Evolutionary conservation across 768 basidiomycete species (phyloP).

Genomic region (Russula lepida): DNA sequence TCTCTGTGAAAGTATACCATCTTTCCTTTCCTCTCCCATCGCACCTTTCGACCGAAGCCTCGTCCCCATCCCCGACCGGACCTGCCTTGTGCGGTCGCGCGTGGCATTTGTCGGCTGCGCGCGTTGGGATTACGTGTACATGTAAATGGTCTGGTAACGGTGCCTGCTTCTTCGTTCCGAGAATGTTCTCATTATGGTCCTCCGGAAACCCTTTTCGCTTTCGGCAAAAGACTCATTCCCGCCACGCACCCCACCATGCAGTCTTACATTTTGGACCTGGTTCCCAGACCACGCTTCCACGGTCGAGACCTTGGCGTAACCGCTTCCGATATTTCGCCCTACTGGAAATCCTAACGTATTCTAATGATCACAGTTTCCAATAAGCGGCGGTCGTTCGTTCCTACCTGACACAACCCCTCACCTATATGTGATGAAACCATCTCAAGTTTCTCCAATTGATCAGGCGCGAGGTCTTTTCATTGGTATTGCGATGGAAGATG

Average conservation of each 20-base stretch:
- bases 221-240: conserved; percentile 14
- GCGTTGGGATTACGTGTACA: conserved; percentile 15
- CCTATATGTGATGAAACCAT: conserved; percentile 15
- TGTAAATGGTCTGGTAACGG: conserved; percentile 10
- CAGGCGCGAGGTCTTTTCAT: conserved; percentile 14
- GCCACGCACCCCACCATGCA: conserved; percentile 9
- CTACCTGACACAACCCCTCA: conserved; percentile 7
- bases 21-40: conserved; percentile 7
- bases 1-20: background rate
- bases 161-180: conserved; percentile 9
- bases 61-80: background rate
- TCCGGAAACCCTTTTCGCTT: conserved; percentile 12
- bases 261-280: conserved; percentile 13
- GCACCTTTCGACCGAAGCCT: background rate
- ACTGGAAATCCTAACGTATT: conserved; percentile 9
- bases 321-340: conserved; percentile 20
- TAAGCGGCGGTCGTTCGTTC: conserved; percentile 1
- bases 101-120: background rate
- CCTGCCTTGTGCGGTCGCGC: background rate
- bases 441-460: conserved; percentile 12
- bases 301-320: conserved; percentile 19
- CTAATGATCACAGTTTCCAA: conserved; percentile 17
- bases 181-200: background rate
- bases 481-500: conserved; percentile 12
- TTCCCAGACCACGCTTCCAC: conserved; percentile 17